Conservation (phyloP, 2,329 filamentous ascomycete species). For the Aspergillus tubingensis region DNA sequence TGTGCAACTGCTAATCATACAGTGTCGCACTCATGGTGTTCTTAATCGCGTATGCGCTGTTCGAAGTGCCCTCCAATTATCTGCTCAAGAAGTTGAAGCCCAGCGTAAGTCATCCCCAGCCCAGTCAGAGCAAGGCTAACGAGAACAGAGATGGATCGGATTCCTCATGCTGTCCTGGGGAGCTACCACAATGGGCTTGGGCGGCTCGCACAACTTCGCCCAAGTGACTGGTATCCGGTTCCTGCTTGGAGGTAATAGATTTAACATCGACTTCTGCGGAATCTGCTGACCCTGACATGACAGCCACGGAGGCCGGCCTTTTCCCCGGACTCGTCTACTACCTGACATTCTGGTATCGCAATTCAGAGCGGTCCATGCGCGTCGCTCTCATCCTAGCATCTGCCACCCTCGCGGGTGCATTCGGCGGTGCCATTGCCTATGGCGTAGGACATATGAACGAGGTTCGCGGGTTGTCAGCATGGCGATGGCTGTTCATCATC, state of each 20-base stretch:
- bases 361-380: conserved; percentile 59
- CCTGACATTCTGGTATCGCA: conserved; percentile 58
- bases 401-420: conserved; percentile 57
- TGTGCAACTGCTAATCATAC: neutral
- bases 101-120: conserved; percentile 32
- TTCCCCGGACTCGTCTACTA: conserved; percentile 54
- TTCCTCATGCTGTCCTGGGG: conserved; percentile 56
- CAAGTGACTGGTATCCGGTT: conserved; percentile 51
- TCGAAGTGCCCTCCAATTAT: conserved; percentile 54
- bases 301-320: conserved; percentile 53
- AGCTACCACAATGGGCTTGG: conserved; percentile 51
- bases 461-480: conserved; percentile 41
- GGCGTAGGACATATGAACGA: conserved; percentile 46
- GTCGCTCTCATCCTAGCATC: conserved; percentile 58
- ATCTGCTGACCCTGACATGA: neutral
- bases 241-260: conserved; percentile 46
- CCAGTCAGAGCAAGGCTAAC: neutral
- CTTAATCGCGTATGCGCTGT: conserved; percentile 51
- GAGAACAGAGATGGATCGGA: conserved; percentile 48
- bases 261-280: no score
- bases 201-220: conserved; percentile 46
- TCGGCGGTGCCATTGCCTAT: conserved; percentile 59
- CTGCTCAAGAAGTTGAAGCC: conserved; percentile 52
- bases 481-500: conserved; percentile 53
- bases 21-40: conserved; percentile 53